Conservation (phyloP, 1,284 basidiomycete species). For the Cutaneotrichosporon sp. region DNA sequence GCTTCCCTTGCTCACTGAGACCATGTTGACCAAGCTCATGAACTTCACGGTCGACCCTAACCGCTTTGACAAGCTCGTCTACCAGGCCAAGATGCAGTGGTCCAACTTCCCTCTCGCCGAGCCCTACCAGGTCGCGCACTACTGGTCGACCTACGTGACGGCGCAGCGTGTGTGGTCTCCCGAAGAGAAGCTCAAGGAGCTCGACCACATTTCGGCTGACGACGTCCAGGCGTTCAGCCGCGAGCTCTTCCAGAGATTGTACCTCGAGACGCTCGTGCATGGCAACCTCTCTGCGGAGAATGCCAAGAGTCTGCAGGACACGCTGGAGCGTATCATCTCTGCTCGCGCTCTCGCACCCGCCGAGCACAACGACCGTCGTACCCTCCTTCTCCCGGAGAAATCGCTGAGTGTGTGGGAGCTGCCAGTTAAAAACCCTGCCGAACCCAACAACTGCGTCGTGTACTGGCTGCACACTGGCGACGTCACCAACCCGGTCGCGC, state of each 20-base stretch:
- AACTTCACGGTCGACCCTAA: constrained; percentile 67
- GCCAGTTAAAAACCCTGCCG: constrained; percentile 77
- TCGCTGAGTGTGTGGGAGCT: constrained; percentile 70
- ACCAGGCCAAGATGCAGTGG: constrained; percentile 67
- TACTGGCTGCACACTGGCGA: constrained; percentile 70
- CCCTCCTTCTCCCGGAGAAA: constrained; percentile 66
- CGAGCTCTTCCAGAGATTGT: constrained; percentile 66
- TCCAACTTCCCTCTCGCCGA: constrained; percentile 85
- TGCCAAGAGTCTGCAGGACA: constrained; percentile 70
- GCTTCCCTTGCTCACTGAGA: constrained; percentile 70
- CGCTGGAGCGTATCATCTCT: constrained; percentile 68
- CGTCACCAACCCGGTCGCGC: constrained; percentile 57
- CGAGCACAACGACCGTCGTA: constrained; percentile 62
- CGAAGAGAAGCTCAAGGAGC: constrained; percentile 73
- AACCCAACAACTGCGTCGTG: constrained; percentile 79
- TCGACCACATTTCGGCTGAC: constrained; percentile 66
- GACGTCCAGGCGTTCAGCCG: constrained; percentile 70
- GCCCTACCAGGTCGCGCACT: constrained; percentile 77
- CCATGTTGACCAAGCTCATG: constrained; percentile 73
- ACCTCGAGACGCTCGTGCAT: constrained; percentile 73
- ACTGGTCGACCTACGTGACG: constrained; percentile 71
- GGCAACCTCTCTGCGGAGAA: constrained; percentile 85
- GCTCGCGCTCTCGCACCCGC: constrained; percentile 60
- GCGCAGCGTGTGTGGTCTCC: constrained; percentile 74
- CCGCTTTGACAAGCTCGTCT: constrained; percentile 78